Evolutionary conservation across 1,284 basidiomycete species (phyloP).

Genomic region (Irpex sp.): DNA sequence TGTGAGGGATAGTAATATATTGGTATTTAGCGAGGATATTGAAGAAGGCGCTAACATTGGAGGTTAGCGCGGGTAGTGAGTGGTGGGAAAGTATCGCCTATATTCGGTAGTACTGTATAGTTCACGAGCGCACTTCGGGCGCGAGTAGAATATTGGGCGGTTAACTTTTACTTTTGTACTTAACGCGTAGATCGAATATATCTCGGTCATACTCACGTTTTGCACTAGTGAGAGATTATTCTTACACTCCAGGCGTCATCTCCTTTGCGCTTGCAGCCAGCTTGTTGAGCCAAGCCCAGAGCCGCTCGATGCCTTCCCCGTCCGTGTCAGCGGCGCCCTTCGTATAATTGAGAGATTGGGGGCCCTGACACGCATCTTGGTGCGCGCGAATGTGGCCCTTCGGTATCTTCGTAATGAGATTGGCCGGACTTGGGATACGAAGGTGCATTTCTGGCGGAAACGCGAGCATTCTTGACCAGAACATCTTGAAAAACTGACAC

Average conservation of each 20-base stretch:
- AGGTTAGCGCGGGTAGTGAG: too few species aligned
- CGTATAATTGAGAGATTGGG: slow-evolving; percentile 4
- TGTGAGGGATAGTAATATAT: too few species aligned
- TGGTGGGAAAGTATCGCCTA: too few species aligned
- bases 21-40: too few species aligned
- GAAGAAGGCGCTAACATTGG: too few species aligned
- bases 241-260: slow-evolving; percentile 21
- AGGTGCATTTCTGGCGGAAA: background rate
- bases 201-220: too few species aligned
- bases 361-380: background rate
- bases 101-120: too few species aligned
- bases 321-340: slow-evolving; percentile 21
- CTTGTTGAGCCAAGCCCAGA: slow-evolving; percentile 19
- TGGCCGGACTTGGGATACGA: background rate
- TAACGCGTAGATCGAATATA: too few species aligned
- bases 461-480: background rate
- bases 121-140: too few species aligned
- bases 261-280: slow-evolving; percentile 21
- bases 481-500: slow-evolving; percentile 14
- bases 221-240: too few species aligned
- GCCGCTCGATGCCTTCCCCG: slow-evolving; percentile 27
- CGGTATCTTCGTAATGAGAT: background rate
- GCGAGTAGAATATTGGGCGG: too few species aligned
- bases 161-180: too few species aligned
- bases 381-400: background rate